Conservation (phyloP, 768 basidiomycete genomes). For the Hericium coralloides region DNA sequence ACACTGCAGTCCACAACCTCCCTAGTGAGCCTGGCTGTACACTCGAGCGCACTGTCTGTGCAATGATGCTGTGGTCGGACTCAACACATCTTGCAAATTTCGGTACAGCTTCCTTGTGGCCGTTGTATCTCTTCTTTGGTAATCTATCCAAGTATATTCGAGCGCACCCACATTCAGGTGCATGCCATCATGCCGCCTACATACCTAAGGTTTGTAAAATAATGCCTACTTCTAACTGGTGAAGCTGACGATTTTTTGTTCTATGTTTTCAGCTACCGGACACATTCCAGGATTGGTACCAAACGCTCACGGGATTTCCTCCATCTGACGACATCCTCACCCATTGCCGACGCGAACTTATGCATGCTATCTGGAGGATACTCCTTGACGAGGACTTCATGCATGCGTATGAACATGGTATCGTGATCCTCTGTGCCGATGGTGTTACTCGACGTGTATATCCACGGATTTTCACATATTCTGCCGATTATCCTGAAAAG, state of each 20-base stretch:
- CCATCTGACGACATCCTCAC: constrained; percentile 16
- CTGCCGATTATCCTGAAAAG: constrained; percentile 30
- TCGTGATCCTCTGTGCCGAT: constrained; percentile 19
- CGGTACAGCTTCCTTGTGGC: no score
- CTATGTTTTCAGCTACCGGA: constrained; percentile 20
- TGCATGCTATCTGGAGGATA: constrained; percentile 22
- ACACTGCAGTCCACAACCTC: no score
- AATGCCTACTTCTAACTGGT: no score
- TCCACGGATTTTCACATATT: constrained; percentile 21
- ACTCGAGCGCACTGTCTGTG: no score
- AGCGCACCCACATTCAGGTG: no score
- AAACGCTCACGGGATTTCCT: constrained; percentile 1
- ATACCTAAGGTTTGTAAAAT: no score
- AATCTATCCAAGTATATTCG: no score
- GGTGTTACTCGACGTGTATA: constrained; percentile 18
- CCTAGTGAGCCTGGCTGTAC: no score
- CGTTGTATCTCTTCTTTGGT: no score
- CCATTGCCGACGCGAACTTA: constrained; percentile 24
- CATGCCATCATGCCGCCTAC: no score
- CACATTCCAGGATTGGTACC: constrained; percentile 20
- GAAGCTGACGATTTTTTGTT: background rate
- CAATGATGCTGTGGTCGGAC: no score
- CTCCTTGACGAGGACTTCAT: constrained; percentile 17
- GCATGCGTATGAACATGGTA: constrained; percentile 19
- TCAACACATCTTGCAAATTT: no score